Base-by-base conservation (phyloP, 2,329 filamentous ascomycete genomes). In the Peltaster fructicola region DNA sequence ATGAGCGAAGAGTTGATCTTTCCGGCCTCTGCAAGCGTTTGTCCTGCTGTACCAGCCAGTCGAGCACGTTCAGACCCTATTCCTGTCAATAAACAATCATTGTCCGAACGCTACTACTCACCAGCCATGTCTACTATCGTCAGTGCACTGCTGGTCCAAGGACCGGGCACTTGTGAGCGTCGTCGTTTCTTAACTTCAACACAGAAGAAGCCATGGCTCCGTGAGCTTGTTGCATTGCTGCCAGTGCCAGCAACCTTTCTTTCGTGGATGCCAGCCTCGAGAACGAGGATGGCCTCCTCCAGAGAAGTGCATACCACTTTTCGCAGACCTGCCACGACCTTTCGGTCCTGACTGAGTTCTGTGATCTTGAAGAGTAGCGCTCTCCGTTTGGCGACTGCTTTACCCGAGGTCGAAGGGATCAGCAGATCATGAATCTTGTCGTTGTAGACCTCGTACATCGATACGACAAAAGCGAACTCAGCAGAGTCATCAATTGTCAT, bases 391-490 rank as follows among this genome's bases (percentile, higher is more conserved):
- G 58, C 51, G 14, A 51, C 54, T 14, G 52, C 51, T 23, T 49
- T 44, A 33, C 57, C 73, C 0, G 61, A 61, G 33, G 65, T 65
- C 12, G 60, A 52, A 3, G 67, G 63, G 0, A 75, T 77, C 1
- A 98, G 60, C 0, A 98, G 68, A 43, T 98, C 88, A 48, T 90
- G 95, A 37, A 98, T 95, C 17, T 84, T 73, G 53, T 98, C 85
- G 45, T 98, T 98, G 57, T 98, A 93, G 2, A 98, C 85, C 50
- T 98, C 88, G 51, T 95, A 95, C 84, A 98, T 98, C 26, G 82
- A 92, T 12, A 98, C 64, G 7, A 98, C 59, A 26, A 98, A 71
- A 4, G 77, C 75, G 40, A 93, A 93, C 38, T 92, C 80, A 27
- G 74, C 68, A 11, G 65, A 65, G 1, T 62, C 59, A 33, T 84